Conservation (phyloP, 2,329 filamentous ascomycete genomes). For the Blumeriella jaapii region DNA sequence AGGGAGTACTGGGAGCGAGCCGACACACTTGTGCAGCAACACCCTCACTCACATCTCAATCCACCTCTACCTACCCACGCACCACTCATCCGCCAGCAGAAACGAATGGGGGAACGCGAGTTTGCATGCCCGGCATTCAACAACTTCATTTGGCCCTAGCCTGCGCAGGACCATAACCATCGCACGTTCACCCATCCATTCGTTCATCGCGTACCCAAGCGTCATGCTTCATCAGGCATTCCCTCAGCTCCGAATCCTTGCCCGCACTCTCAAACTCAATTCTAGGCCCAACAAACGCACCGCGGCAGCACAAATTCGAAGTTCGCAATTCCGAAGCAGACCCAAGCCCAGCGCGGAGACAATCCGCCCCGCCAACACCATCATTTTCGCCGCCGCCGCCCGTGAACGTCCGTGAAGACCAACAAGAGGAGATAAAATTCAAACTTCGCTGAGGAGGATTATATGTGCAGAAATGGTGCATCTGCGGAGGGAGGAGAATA, state of each 20-base stretch:
- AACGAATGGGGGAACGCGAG: neutral
- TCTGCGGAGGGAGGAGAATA: constrained; percentile 8
- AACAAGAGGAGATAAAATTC: no score
- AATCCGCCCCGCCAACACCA: constrained; percentile 13
- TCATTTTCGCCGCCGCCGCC: constrained; percentile 17
- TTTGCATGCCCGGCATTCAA: constrained; percentile 1
- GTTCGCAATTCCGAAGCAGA: no score
- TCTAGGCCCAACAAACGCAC: neutral
- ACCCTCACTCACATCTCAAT: neutral
- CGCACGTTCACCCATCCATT: neutral
- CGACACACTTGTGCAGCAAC: neutral
- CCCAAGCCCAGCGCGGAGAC: neutral
- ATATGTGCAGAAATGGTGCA: constrained; percentile 16
- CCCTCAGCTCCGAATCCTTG: no score
- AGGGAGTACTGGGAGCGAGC: no score
- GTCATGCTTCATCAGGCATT: no score
- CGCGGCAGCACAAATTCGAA: no score
- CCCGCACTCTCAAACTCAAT: neutral
- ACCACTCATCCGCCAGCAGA: no score
- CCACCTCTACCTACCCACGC: no score
- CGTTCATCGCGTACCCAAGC: neutral
- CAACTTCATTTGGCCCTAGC: neutral
- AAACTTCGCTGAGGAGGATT: no score
- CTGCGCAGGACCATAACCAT: constrained; percentile 1
- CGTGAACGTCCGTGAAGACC: no score